These are phyloP conservation scores for Coniochaeta sp. DNA, from an alignment of 2,329 filamentous ascomycete species.

Conservation along the genomic window DNA sequence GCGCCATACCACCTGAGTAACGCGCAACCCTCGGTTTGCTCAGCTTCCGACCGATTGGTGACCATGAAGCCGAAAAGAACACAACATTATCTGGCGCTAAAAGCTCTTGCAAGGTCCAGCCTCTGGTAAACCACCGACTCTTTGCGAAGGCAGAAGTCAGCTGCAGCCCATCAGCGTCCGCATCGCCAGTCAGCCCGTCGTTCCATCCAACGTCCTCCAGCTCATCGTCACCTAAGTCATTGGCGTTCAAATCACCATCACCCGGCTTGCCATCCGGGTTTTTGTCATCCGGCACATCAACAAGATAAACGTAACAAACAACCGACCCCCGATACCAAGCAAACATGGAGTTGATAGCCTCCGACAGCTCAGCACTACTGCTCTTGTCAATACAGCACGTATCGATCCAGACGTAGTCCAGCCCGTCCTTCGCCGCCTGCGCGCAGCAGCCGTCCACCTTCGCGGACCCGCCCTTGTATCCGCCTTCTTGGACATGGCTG, in stretches of 20 bases:
- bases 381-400: conserved; percentile 2
- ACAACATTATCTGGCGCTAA: background rate
- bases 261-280: background rate
- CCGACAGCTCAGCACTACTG: conserved; percentile 1
- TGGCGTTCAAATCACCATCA: no score
- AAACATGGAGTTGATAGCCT: no score
- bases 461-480: background rate
- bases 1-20: no score
- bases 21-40: background rate
- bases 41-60: background rate
- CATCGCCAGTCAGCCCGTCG: no score
- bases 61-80: background rate
- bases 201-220: background rate
- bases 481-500: no score
- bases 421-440: background rate
- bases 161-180: no score
- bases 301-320: background rate
- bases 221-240: no score
- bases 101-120: background rate
- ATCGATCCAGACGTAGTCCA: conserved; percentile 13
- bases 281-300: background rate
- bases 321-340: background rate
- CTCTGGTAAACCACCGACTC: background rate
- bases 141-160: background rate
- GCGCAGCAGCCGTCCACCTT: background rate